Evolutionary conservation across 768 basidiomycete species (phyloP), one percentile per base, ranked within the genome.

Genomic region (Lactarius trivialis): DNA sequence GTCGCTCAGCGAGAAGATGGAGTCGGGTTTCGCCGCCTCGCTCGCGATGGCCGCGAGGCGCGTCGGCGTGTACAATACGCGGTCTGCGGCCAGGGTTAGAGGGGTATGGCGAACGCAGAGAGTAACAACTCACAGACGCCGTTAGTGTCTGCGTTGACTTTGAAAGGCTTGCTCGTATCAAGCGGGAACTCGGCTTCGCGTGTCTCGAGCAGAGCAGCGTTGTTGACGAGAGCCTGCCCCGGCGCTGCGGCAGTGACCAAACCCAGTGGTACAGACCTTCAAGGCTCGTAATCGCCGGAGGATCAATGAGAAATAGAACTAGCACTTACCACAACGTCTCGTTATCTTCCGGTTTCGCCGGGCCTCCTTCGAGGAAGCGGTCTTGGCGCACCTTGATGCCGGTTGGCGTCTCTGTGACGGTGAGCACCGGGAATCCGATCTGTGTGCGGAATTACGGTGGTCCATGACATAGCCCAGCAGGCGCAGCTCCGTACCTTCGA

Each of bases 391-490:
- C 79, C 60, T 78, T 80, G 68, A 99, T 85, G 11, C 87, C 87
- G 49, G 80, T 82, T 0, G 77, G 72, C 14, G 78, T 81, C 74
- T 98, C 94, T 1, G 84, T 88, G 50, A 98, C 91, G 34, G 85
- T 89, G 59, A 98, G 72, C 28, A 98, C 85, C 1, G 97, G 97
- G 78, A 88, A 98, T 17, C 97, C 97, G 60, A 83, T 79, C 81
- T 81, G 53, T 51, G 60, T 34, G 28, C 6, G 21, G 48, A 14
- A 9, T 14, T 64, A 33, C 43, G 15, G 39, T 30, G 41, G n/a
- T 51, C 21, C 52, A 26, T 30, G 26, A 43, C 26, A 12, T 37
- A 32, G 43, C n/a, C 19, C 11, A 45, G 17, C 39, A 21, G 36
- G 12, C 3, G 52, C 32, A 3, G 24, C 33, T 34, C 57, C 68